phyloP scores from a whole-genome alignment of 208 protist genomes.

The Herpetomonas muscarum region DNA sequence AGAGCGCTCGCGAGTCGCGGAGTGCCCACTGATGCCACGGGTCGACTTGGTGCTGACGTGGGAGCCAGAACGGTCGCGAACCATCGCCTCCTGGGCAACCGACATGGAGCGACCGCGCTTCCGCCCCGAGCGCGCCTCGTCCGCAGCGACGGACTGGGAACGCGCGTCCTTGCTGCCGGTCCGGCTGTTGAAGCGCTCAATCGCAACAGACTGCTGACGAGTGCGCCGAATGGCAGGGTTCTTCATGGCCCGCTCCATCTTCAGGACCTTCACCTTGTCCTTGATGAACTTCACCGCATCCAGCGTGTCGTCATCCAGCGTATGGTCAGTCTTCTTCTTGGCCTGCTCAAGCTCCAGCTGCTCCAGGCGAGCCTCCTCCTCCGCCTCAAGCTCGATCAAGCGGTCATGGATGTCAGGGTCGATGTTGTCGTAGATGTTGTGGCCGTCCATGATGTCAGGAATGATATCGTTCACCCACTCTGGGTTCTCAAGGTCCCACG shows the following conservation, averaged over 20 bases:
- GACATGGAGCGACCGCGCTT: conserved; percentile 81
- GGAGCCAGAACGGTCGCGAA: conserved; percentile 75
- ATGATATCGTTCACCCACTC: conserved; percentile 98
- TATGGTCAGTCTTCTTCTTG: conserved; percentile 47
- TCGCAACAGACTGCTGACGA: conserved; percentile 63
- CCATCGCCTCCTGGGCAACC: conserved; percentile 73
- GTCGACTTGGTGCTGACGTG: conserved; percentile 82
- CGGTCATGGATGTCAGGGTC: conserved; percentile 98
- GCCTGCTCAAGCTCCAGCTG: conserved; percentile 93
- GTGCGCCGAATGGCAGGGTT: conserved; percentile 86
- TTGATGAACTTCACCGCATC: conserved; percentile 87
- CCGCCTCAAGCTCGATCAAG: conserved; percentile 89
- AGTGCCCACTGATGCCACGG: conserved; percentile 70
- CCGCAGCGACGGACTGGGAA: conserved; percentile 30
- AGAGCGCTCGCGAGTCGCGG: conserved; percentile 61
- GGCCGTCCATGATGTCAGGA: conserved; percentile 99
- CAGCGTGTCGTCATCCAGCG: conserved; percentile 63
- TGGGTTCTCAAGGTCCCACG: conserved; percentile 90
- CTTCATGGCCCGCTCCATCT: conserved; percentile 89
- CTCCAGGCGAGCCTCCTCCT: conserved; percentile 89
- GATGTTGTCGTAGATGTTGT: conserved; percentile 99
- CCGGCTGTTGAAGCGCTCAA: conserved; percentile 85
- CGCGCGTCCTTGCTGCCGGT: conserved; percentile 73
- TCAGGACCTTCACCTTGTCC: conserved; percentile 84
- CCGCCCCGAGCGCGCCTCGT: conserved; percentile 13